Percentiles rank a stretch among this genome's conserved stretches.
phyloP scores from a whole-genome alignment of 306 rosid genomes.

The Albizia julibrissin region DNA sequence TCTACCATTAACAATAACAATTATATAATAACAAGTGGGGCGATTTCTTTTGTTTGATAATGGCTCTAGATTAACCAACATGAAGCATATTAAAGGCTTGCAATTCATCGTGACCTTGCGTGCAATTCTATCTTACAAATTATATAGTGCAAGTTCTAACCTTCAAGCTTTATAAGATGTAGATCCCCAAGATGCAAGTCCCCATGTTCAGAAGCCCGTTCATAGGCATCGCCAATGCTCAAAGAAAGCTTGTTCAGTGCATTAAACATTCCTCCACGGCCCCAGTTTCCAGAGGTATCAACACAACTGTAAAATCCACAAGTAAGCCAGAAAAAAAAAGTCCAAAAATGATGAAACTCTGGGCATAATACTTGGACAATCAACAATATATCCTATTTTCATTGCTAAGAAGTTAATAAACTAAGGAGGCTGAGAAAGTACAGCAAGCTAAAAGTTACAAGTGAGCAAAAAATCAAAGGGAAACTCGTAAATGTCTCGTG shows the following conservation, averaged over 20 bases:
- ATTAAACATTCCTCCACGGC: constrained; percentile 89
- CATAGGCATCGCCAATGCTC: constrained; percentile 69
- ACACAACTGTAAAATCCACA: constrained; percentile 61
- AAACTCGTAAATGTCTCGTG: not conserved
- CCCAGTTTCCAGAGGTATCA: constrained; percentile 94
- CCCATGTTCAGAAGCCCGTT: constrained; percentile 76
- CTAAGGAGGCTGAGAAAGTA: not conserved
- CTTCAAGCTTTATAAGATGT: constrained; percentile 75
- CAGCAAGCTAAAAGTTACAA: not conserved
- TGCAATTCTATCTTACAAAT: not conserved
- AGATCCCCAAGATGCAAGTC: constrained; percentile 96
- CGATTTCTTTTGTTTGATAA: not conserved
- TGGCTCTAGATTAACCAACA: constrained; percentile 1
- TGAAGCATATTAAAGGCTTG: constrained; percentile 7
- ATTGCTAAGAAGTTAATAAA: not conserved
- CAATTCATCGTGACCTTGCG: not conserved
- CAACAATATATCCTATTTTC: not conserved
- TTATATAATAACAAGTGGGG: not conserved
- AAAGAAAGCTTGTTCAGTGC: constrained; percentile 73
- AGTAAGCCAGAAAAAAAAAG: constrained; percentile 15
- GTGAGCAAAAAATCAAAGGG: not conserved
- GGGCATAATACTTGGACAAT: not conserved
- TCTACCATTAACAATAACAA: not conserved
- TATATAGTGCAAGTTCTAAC: constrained; percentile 45
- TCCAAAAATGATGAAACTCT: not conserved